These are phyloP conservation scores for Acanthamoeba healyi DNA, from an alignment of 208 protist species.

Conservation along the genomic window DNA sequence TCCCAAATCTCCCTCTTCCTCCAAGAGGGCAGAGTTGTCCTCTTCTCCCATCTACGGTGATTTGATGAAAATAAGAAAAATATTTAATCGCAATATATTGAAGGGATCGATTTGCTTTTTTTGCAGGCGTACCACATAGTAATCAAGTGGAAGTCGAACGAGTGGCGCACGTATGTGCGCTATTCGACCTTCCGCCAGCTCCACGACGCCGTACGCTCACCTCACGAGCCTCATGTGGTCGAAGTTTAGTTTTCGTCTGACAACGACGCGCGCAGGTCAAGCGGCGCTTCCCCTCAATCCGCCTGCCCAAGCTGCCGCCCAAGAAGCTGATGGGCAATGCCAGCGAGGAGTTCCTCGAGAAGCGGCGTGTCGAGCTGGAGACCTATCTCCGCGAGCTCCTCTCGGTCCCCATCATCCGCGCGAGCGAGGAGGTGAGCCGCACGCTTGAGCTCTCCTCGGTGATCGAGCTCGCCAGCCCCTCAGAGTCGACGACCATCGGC, in stretches of 20 bases:
- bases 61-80: too few species aligned
- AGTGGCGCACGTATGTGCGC: neutral
- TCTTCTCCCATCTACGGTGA: too few species aligned
- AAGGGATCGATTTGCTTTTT: neutral
- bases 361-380: slow-evolving; percentile 42
- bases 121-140: neutral
- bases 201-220: neutral
- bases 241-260: too few species aligned
- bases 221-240: neutral
- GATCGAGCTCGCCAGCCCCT: neutral
- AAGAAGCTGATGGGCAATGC: slow-evolving; percentile 73
- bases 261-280: neutral
- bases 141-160: neutral
- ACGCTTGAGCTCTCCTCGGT: neutral
- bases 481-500: too few species aligned
- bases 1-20: neutral
- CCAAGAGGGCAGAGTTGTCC: too few species aligned
- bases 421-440: slow-evolving; percentile 49
- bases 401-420: slow-evolving; percentile 29
- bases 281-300: slow-evolving; percentile 17
- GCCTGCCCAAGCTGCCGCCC: slow-evolving; percentile 51
- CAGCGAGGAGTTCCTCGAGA: slow-evolving; percentile 61
- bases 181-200: slow-evolving; percentile 46
- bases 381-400: slow-evolving; percentile 56
- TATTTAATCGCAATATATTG: too few species aligned